Evolutionary conservation across 75 land plant species (phyloP), one percentile per base, ranked within the genome.

Genomic region (Adiantum capillusveneris): DNA sequence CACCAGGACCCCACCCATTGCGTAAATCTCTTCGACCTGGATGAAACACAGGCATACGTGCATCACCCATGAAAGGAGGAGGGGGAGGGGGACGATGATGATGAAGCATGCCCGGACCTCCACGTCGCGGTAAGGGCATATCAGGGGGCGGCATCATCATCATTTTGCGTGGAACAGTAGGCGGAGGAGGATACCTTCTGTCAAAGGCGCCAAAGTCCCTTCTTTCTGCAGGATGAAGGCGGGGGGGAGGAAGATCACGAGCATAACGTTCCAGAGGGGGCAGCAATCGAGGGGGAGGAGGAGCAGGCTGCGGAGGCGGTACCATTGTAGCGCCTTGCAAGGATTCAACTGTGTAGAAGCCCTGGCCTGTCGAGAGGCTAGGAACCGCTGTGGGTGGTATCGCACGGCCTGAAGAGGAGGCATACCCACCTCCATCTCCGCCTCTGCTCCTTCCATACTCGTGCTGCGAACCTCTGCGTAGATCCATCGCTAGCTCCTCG

Each of bases 291-390:
- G 25, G 59, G 7, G 37, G 30, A 2, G 37, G 30, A 29, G 59
- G 59, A 1, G 39, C 39, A 20, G 18, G 59, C 37, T 20, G 24
- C 11, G 59, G 17, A 2, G 59, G 39, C 11, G 65, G 65, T 1
- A 63, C 36, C 30, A 29, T 19, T 2, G 65, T 63, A 11, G 65
- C 65, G 1, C 65, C 65, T 30, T 49, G 31, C 12, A 63, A 22
- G 1, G 65, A 63, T 31, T 63, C 65, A 5, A 63, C 65, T 1
- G 65, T 63, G 37, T 50, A 63, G 37, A 63, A 63, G 6, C 65
- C 65, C 54, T 63, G 65, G n/a, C 65, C 65, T 2, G 65, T 44
- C 13, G 65, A 63, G n/a, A 63, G 37, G 39, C 34, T 27, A 1
- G 65, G 65, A 27, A 63, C 49, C 16, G 55, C 27, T 11, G 53